phyloP scores from a whole-genome alignment of 305 asterid genomes.

The Fraxinus ornus region DNA sequence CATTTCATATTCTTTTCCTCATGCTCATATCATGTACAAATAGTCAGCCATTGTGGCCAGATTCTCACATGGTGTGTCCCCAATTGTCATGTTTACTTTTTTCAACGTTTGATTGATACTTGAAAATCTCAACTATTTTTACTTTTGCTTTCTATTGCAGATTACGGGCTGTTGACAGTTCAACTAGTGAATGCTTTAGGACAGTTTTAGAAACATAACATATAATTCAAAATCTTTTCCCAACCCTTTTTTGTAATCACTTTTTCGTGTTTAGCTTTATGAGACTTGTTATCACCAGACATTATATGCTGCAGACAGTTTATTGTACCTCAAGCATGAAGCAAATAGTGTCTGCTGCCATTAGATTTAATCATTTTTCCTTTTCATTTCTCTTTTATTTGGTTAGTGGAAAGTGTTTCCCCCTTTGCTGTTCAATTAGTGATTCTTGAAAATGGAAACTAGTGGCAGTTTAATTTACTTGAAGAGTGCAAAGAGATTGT shows the following conservation, averaged over 20 bases:
- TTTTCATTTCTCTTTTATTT: not conserved
- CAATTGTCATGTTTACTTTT: not conserved
- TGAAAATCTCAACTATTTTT: slow-evolving; percentile 14
- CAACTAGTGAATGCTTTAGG: slow-evolving; percentile 6
- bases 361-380: not conserved
- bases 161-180: slow-evolving; percentile 12
- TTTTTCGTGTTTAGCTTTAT: not conserved
- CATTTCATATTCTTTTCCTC: slow-evolving; percentile 18
- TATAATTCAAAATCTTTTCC: not conserved
- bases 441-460: too few relatives aligned
- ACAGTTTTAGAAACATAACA: slow-evolving; percentile 18
- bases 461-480: too few relatives aligned
- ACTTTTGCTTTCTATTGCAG: slow-evolving; percentile 12
- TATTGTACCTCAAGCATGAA: not conserved
- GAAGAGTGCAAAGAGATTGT: not conserved
- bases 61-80: slow-evolving; percentile 10
- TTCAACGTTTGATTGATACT: not conserved
- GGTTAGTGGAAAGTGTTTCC: not conserved
- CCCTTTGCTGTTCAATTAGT: too few relatives aligned
- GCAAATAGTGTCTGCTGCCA: not conserved
- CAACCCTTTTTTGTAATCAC: not conserved
- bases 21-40: slow-evolving; percentile 14
- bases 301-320: not conserved
- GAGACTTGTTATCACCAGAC: not conserved
- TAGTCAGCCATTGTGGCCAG: slow-evolving; percentile 13